phyloP scores from a whole-genome alignment of 2,329 filamentous ascomycete genomes.

The Myrmaecium sp. region DNA sequence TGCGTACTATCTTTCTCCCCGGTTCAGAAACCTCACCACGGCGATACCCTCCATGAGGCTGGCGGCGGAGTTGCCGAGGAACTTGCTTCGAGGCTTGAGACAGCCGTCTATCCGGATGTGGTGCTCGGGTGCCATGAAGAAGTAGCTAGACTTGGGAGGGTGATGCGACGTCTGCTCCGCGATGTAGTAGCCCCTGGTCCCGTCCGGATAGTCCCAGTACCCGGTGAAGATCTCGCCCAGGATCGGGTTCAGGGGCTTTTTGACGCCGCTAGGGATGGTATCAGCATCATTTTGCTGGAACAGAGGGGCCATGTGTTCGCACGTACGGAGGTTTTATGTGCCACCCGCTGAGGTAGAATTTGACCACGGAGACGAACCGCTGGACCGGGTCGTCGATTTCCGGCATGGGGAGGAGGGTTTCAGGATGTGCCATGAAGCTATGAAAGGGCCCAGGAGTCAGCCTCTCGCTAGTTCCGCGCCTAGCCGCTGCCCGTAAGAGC shows the following conservation, averaged over 20 bases:
- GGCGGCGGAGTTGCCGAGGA: conserved; percentile 90
- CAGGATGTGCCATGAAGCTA: conserved; percentile 98
- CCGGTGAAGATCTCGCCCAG: conserved; percentile 88
- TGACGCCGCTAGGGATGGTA: conserved; percentile 55
- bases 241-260: conserved; percentile 94
- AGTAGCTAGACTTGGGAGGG: conserved; percentile 96
- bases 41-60: conserved; percentile 98
- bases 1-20: conserved; percentile 75
- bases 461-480: conserved; percentile 5
- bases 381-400: conserved; percentile 74
- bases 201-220: conserved; percentile 83
- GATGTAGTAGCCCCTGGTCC: conserved; percentile 84
- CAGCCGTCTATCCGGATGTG: conserved; percentile 91
- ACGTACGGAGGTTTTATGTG: conserved; percentile 92
- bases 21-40: conserved; percentile 66
- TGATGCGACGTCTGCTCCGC: conserved; percentile 97
- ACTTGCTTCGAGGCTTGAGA: conserved; percentile 85
- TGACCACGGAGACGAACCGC: conserved; percentile 87
- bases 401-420: conserved; percentile 80
- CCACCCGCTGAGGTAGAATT: conserved; percentile 97
- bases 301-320: conserved; percentile 1
- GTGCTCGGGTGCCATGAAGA: conserved; percentile 92
- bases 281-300: not conserved
- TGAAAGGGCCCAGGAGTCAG: conserved; percentile 8
- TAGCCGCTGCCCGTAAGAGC: conserved; percentile 1